phyloP scores from a whole-genome alignment of 108 stramenopile species.

The Phaeodactylum tricornutum region DNA sequence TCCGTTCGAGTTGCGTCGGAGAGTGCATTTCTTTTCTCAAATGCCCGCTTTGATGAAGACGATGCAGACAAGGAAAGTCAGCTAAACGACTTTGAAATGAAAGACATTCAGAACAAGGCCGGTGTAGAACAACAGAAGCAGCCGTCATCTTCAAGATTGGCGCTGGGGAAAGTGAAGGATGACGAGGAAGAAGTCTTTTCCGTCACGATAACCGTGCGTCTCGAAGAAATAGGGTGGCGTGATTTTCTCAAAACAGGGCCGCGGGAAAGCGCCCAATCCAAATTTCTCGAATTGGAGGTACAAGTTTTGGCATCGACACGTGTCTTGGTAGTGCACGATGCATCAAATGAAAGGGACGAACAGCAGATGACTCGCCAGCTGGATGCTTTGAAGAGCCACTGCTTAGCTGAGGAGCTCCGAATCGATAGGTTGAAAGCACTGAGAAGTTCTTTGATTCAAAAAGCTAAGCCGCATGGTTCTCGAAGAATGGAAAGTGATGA shows the following conservation, averaged over 20 bases:
- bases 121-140: neutral
- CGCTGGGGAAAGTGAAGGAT: conserved; percentile 34
- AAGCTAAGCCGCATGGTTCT: conserved; percentile 6
- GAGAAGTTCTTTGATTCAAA: too few relatives aligned
- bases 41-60: too few relatives aligned
- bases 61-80: too few relatives aligned
- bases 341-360: conserved; percentile 26
- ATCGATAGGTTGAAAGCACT: conserved; percentile 13
- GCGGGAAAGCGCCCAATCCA: neutral
- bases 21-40: neutral
- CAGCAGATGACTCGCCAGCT: conserved; percentile 32
- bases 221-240: conserved; percentile 82
- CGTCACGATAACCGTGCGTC: conserved; percentile 41
- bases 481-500: neutral
- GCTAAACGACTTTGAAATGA: conserved; percentile 3
- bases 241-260: conserved; percentile 16
- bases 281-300: conserved; percentile 46
- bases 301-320: conserved; percentile 80
- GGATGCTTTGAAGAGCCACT: conserved; percentile 20
- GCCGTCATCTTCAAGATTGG: conserved; percentile 5
- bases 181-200: conserved; percentile 74
- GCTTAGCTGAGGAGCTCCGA: conserved; percentile 1
- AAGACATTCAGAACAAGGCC: neutral
- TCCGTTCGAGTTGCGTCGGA: conserved; percentile 51
- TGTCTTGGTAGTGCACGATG: conserved; percentile 63